A percentile compares a stretch with the other conserved stretches of the same genome.
These are phyloP conservation scores for Amyloporia xantha DNA, from an alignment of 768 basidiomycete genomes.

Conservation along the genomic window DNA sequence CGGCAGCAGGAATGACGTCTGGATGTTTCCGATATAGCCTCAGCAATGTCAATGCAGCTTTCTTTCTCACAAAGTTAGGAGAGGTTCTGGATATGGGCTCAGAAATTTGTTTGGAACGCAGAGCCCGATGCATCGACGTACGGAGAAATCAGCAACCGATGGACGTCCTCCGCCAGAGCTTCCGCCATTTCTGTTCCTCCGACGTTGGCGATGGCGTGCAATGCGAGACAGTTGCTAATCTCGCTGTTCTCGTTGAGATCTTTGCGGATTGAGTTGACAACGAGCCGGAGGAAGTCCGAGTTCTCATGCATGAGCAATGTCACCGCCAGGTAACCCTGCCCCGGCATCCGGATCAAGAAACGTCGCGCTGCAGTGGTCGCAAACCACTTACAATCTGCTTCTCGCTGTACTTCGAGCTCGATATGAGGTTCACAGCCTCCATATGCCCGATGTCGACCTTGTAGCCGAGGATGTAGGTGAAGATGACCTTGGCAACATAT, in stretches of 20 bases:
- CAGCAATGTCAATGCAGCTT: conserved; percentile 90
- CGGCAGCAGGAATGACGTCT: conserved; percentile 84
- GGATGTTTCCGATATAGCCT: conserved; percentile 95
- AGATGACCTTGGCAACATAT: conserved; percentile 98
- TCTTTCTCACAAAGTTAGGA: conserved; percentile 94
- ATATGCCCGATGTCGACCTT: conserved; percentile 99
- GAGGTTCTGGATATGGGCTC: conserved; percentile 59
- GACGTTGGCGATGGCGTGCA: conserved; percentile 98
- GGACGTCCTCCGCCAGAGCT: conserved; percentile 87
- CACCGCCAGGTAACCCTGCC: conserved; percentile 92
- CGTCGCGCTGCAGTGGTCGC: no score
- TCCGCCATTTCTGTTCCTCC: conserved; percentile 99
- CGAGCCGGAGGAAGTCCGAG: conserved; percentile 91
- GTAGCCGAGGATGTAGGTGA: conserved; percentile 98
- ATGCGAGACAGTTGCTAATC: conserved; percentile 89
- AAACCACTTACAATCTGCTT: conserved; percentile 84
- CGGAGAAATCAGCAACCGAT: conserved; percentile 92
- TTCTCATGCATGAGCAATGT: conserved; percentile 99
- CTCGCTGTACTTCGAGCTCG: conserved; percentile 92
- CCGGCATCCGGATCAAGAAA: conserved; percentile 1
- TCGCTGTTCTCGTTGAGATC: conserved; percentile 94
- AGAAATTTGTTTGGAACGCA: background rate
- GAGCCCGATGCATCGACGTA: conserved; percentile 23
- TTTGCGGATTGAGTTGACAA: conserved; percentile 97
- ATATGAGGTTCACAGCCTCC: conserved; percentile 98